These are phyloP conservation scores for Nannochloris sp. DNA, from an alignment of 139 green algal species.

Conservation along the genomic window DNA sequence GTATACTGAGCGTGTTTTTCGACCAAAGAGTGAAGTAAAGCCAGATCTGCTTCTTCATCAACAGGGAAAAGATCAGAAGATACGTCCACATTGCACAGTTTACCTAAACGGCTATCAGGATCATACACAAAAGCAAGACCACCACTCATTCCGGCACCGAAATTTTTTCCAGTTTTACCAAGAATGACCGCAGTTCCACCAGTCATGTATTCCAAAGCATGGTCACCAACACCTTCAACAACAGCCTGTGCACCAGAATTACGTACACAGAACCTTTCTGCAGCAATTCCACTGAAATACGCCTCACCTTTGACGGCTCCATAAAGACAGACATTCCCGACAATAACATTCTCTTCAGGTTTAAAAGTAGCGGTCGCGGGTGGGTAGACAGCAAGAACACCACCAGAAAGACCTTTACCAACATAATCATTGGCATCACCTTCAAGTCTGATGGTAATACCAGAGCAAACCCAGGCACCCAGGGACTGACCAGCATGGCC, in stretches of 20 bases:
- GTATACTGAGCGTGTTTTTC: constrained; percentile 82
- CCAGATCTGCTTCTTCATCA: constrained; percentile 41
- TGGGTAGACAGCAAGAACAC: constrained; percentile 72
- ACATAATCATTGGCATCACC: constrained; percentile 96
- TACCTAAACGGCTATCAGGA: constrained; percentile 47
- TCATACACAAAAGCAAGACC: constrained; percentile 90
- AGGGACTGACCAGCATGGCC: constrained; percentile 86
- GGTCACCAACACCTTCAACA: constrained; percentile 91
- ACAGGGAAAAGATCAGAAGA: constrained; percentile 67
- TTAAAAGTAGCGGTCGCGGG: constrained; percentile 54
- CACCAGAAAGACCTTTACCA: constrained; percentile 83
- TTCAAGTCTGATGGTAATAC: constrained; percentile 83
- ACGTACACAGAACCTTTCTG: constrained; percentile 84
- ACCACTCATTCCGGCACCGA: constrained; percentile 90
- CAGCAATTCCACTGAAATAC: constrained; percentile 86
- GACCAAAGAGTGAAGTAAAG: constrained; percentile 59
- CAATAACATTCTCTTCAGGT: constrained; percentile 82
- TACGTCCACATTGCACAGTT: constrained; percentile 58
- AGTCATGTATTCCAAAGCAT: constrained; percentile 97
- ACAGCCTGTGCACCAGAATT: constrained; percentile 81
- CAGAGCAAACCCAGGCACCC: constrained; percentile 71
- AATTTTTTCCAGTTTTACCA: constrained; percentile 85
- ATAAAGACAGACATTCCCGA: constrained; percentile 94
- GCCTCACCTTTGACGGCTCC: constrained; percentile 78
- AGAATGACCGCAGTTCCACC: constrained; percentile 83